phyloP scores from a whole-genome alignment of 805 yeast genomes.

The Candida verbasci region DNA sequence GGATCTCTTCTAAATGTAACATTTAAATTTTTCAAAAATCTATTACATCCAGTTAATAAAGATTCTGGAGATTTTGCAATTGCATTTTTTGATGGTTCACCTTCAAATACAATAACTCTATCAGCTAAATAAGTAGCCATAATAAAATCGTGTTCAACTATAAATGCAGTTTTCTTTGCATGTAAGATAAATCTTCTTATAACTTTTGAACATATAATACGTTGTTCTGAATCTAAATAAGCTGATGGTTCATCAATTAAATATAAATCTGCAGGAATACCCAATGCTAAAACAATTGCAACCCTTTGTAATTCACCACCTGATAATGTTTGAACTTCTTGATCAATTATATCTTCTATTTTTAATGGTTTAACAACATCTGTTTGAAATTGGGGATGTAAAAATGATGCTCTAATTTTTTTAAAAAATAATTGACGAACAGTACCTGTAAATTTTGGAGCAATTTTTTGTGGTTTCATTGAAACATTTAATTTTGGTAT shows the following conservation, averaged over 20 bases:
- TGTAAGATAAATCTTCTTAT: conserved; percentile 95
- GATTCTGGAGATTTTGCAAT: conserved; percentile 87
- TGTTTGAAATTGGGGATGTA: conserved; percentile 96
- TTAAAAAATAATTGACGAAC: conserved; percentile 96
- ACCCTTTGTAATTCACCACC: conserved; percentile 99
- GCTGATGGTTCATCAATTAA: conserved; percentile 99
- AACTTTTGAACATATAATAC: conserved; percentile 98
- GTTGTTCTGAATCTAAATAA: conserved; percentile 97
- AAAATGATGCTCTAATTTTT: conserved; percentile 89
- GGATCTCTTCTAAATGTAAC: conserved; percentile 99
- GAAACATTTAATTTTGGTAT: conserved; percentile 89
- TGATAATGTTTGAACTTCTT: conserved; percentile 94
- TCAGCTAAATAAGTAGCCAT: conserved; percentile 99
- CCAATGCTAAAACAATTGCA: conserved; percentile 92
- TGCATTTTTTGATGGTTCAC: conserved; percentile 83
- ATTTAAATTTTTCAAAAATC: conserved; percentile 92
- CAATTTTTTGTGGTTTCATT: conserved; percentile 99
- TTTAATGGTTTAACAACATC: conserved; percentile 95
- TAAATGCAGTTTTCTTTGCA: conserved; percentile 96
- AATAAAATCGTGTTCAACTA: conserved; percentile 99
- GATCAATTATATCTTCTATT: conserved; percentile 92
- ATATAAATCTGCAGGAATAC: conserved; percentile 93
- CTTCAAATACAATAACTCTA: conserved; percentile 97
- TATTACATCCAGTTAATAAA: conserved; percentile 93
- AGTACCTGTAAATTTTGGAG: conserved; percentile 98